Base-by-base conservation (phyloP, 2,329 filamentous ascomycete species). In the Aspergillus transmontanensis region DNA sequence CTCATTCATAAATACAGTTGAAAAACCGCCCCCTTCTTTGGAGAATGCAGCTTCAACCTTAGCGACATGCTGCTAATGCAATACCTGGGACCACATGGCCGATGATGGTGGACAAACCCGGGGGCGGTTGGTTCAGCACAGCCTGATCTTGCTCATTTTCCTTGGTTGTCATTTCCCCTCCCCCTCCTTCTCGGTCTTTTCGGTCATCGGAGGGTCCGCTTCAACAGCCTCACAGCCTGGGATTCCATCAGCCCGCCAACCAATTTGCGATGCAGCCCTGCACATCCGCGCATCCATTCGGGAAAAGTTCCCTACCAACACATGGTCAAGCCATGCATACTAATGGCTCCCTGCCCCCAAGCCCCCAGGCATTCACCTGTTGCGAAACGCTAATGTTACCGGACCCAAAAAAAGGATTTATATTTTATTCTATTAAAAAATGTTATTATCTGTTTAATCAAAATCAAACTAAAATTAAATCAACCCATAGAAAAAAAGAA, bases 271-370 rank as follows among this genome's bases (percentile, higher is more conserved):
- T 63, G 68, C 68, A 69, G 68, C 66, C 66, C 65, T 69, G 68
- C 61, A 67, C 58, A 59, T 61, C 58, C 53, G 60, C 28, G 61
- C 39, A 60, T 68, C 65, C 62, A 68, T 68, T 68, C 63, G 65
- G 66, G 66, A 67, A 68, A 64, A 62, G 67, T 68, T 68, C 67
- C 67, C 60, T 65, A 63, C 66, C 66, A 69, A 65, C 68, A 69
- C 66, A 69, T 69, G 68, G 68, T 66, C 61, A 57, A 64, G 64
- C 67, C 64, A 68, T 66, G 62, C 65, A 59, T 62, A 54, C 59
- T 39, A 51, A 51, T 51, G 48, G 48, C 45, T 48, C 45, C 45
- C 45, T 48, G n/a, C 54, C 58, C 58, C 59, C 63, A 59, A 64
- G 55, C 26, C 51, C 51, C 41, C 30, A 59, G 57, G 60, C 57